Evolutionary conservation across 345 rosid genomes (phyloP).

Genomic region (Abelmoschus esculentus): DNA sequence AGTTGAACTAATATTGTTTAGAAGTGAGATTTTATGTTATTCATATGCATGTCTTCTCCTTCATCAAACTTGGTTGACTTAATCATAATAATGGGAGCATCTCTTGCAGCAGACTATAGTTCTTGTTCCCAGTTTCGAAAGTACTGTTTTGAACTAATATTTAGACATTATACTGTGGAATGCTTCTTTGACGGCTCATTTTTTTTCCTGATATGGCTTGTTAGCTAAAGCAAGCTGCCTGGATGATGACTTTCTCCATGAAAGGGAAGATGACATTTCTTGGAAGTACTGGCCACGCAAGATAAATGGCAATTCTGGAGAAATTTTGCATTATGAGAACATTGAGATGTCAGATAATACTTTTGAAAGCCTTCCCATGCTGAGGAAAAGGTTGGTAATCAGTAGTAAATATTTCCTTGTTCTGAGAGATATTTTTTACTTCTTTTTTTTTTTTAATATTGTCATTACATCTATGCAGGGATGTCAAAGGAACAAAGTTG

Average conservation of each 20-base stretch:
- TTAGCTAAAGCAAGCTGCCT: constrained; percentile 29
- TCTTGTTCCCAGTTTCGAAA: not conserved
- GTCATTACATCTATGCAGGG: constrained; percentile 33
- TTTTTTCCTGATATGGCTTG: not conserved
- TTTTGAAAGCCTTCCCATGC: constrained; percentile 26
- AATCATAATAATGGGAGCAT: no score
- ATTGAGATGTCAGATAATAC: constrained; percentile 27
- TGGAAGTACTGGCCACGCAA: constrained; percentile 32
- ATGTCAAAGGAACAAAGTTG: constrained; percentile 28
- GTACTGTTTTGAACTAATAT: not conserved
- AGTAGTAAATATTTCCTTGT: constrained; percentile 13
- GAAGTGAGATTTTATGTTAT: no score
- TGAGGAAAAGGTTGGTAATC: constrained; percentile 41
- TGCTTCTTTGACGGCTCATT: not conserved
- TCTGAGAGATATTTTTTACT: not conserved
- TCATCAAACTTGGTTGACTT: no score
- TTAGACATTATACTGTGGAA: not conserved
- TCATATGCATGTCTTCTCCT: no score
- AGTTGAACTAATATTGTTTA: not conserved
- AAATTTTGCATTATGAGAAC: constrained; percentile 26
- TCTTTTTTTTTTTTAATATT: constrained; percentile 12
- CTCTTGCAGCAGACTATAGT: no score
- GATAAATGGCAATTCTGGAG: constrained; percentile 24
- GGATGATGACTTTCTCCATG: constrained; percentile 28
- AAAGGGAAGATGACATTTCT: constrained; percentile 22